Conservation (phyloP, 768 basidiomycete genomes). For the Agaricus sinodeliciosus region DNA sequence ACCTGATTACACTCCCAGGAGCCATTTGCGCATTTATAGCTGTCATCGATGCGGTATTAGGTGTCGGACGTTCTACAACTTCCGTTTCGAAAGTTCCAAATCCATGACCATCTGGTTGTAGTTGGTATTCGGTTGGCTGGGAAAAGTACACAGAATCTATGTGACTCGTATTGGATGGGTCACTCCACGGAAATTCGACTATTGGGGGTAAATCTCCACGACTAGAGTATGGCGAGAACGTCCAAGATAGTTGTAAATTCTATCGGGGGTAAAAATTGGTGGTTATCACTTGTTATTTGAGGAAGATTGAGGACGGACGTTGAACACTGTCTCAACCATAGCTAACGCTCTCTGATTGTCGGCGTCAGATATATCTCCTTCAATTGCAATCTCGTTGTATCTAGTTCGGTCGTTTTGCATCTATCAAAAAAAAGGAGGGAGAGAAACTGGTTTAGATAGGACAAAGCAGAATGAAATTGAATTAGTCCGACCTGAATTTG, state of each 20-base stretch:
- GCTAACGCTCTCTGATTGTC: slow-evolving; percentile 26
- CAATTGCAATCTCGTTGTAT: slow-evolving; percentile 30
- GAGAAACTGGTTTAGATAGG: too few species aligned
- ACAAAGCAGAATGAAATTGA: background rate
- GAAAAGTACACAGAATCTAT: slow-evolving; percentile 29
- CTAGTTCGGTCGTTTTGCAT: slow-evolving; percentile 20
- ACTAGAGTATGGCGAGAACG: slow-evolving; percentile 28
- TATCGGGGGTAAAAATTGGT: slow-evolving; percentile 10
- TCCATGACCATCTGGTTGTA: slow-evolving; percentile 28
- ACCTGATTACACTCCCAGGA: slow-evolving; percentile 7
- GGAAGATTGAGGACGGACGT: background rate
- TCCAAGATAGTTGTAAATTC: slow-evolving; percentile 31
- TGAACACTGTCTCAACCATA: slow-evolving; percentile 20
- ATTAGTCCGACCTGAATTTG: slow-evolving; percentile 19
- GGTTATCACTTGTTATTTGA: background rate
- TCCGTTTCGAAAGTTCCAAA: slow-evolving; percentile 29
- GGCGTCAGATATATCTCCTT: slow-evolving; percentile 24
- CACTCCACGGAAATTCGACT: slow-evolving; percentile 23
- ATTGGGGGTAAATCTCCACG: slow-evolving; percentile 27
- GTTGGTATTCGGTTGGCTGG: slow-evolving; percentile 26
- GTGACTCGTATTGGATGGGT: slow-evolving; percentile 3
- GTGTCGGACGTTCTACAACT: slow-evolving; percentile 11
- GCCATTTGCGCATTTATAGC: background rate
- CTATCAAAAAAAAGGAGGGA: slow-evolving; percentile 17
- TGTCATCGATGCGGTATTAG: background rate